Evolutionary conservation across 1,284 basidiomycete genomes (phyloP), one percentile per base, ranked within the genome.

Genomic region (Marasmius tenuissimus): DNA sequence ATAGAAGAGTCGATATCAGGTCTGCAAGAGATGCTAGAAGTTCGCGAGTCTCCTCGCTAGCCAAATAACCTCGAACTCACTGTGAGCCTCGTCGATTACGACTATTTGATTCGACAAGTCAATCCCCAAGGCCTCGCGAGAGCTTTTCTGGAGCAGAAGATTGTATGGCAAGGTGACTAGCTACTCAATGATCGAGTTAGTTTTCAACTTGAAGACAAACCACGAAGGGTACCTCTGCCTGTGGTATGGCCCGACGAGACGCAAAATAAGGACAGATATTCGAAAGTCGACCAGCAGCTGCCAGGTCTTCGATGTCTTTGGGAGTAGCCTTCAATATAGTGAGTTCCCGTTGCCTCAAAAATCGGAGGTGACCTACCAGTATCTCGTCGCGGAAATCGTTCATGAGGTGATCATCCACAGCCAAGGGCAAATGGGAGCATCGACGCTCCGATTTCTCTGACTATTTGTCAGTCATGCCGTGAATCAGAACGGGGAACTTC

Each of bases 31-130:
- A n/a, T 18, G 27, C 4, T 51, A 40, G 35, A 56, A 9, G 33
- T 11, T 33, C 1, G 4, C 35, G 35, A 3, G 18, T 56, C 12
- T 20, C 52, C 5, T n/a, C 3, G 14, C n/a, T 6, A 55, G 11
- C 14, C 10, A 45, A 22, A 10, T 12, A 16, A 45, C 16, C 20
- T 40, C 39, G 20, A 18, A 78, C 92, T 65, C 68, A 94, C 93
- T 99, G 75, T 99, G 97, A 0, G 96, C 97, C 77, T 99, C 97
- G 72, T 99, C 97, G 61, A 99, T 88, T 48, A 99, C 83, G 11
- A 99, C 86, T 14, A 98, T 81, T 68, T 97, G 93, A 70, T 88
- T 85, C 38, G 82, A 90, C 56, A 95, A 80, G 71, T 91, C 88
- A 68, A 96, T 96, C 0, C 91, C 92, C 1, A 98, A 81, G 0